Conservation (phyloP, 1,139 yeast species). For the Saccharomycopsis hybrid region DNA sequence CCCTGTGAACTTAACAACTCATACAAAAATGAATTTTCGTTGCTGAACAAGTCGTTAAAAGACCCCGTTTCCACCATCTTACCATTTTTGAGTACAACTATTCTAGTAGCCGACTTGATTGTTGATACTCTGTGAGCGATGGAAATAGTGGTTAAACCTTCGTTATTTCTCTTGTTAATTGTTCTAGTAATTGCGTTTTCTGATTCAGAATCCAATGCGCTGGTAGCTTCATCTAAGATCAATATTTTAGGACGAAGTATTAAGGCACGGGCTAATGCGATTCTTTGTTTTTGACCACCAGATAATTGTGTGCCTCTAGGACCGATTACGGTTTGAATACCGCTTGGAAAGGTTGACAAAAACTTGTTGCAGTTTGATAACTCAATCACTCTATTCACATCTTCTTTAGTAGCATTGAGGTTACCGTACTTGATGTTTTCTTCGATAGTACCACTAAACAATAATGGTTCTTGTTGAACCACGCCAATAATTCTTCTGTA, state of each 20-base stretch:
- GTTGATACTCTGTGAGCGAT: slow-evolving; percentile 90
- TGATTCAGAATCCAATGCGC: slow-evolving; percentile 71
- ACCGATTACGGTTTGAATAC: slow-evolving; percentile 77
- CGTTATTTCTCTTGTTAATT: slow-evolving; percentile 53
- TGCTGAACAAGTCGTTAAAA: slow-evolving; percentile 50
- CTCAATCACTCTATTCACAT: slow-evolving; percentile 35
- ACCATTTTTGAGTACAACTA: slow-evolving; percentile 68
- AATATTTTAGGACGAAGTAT: slow-evolving; percentile 56
- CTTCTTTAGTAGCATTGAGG: slow-evolving; percentile 43
- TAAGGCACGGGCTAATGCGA: slow-evolving; percentile 71
- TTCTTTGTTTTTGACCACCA: slow-evolving; percentile 77
- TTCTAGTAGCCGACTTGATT: slow-evolving; percentile 63
- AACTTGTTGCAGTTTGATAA: slow-evolving; percentile 70
- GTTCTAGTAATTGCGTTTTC: slow-evolving; percentile 63
- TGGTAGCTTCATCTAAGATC: slow-evolving; percentile 74
- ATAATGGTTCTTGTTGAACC: slow-evolving; percentile 84
- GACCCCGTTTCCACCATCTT: slow-evolving; percentile 71
- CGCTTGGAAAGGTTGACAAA: slow-evolving; percentile 68
- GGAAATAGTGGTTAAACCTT: slow-evolving; percentile 79
- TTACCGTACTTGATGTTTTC: slow-evolving; percentile 77
- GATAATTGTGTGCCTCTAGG: slow-evolving; percentile 76
- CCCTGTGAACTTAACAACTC: slow-evolving; percentile 45
- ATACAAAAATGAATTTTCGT: slow-evolving; percentile 59
- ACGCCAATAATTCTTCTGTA: slow-evolving; percentile 71
- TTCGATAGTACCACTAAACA: slow-evolving; percentile 70